A percentile compares a stretch with the other conserved stretches of the same genome.
Evolutionary conservation across 2,329 filamentous ascomycete genomes (phyloP).

Genomic region (Pseudofabraea citricarpa): DNA sequence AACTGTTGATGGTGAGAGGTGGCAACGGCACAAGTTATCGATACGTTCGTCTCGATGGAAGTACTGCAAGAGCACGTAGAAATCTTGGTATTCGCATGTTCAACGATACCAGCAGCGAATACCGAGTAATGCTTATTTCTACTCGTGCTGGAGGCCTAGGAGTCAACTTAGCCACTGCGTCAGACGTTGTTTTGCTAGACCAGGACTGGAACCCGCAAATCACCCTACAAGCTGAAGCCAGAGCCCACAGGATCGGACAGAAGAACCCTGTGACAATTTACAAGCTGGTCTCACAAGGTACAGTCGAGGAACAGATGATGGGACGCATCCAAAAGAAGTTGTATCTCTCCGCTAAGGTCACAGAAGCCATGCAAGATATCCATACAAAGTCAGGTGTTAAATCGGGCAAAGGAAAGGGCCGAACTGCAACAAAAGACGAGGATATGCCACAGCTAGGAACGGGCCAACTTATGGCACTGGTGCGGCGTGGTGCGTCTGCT

Average conservation of each 20-base stretch:
- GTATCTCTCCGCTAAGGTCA: conserved; percentile 56
- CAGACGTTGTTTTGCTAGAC: conserved; percentile 95
- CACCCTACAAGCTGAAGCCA: conserved; percentile 88
- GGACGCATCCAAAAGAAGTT: conserved; percentile 46
- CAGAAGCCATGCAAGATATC: conserved; percentile 51
- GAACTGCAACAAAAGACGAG: conserved; percentile 18
- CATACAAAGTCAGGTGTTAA: conserved; percentile 31
- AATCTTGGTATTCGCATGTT: conserved; percentile 93
- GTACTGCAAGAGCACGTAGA: conserved; percentile 73
- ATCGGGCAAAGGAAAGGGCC: conserved; percentile 24
- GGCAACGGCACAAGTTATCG: conserved; percentile 60
- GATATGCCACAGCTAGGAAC: conserved; percentile 48
- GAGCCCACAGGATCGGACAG: conserved; percentile 93
- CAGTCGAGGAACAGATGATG: conserved; percentile 84
- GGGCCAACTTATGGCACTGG: conserved; percentile 46
- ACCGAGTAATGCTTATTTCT: conserved; percentile 88
- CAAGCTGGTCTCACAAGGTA: conserved; percentile 82
- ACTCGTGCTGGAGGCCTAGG: conserved; percentile 93
- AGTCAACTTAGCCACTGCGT: conserved; percentile 93
- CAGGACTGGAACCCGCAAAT: conserved; percentile 98
- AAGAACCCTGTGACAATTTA: conserved; percentile 94
- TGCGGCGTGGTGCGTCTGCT: conserved; percentile 49
- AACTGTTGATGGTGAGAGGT: conserved; percentile 57
- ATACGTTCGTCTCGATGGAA: conserved; percentile 80
- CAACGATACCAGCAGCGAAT: conserved; percentile 73